Percentiles rank a stretch among this genome's conserved stretches.
Evolutionary conservation across 805 yeast species (phyloP).

Genomic region (Torulaspora microellipsoides): DNA sequence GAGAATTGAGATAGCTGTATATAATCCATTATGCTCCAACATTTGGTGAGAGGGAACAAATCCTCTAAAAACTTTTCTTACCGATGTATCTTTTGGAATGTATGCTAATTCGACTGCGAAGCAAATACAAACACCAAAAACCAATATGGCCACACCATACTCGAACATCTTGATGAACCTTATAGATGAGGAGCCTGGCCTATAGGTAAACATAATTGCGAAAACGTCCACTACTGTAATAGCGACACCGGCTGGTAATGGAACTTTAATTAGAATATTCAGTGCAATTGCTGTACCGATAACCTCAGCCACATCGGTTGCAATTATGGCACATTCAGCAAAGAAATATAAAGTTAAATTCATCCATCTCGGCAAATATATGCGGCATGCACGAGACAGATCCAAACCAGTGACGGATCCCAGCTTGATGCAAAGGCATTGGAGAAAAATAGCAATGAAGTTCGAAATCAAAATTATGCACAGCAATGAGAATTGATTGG

Average conservation of each 20-base stretch:
- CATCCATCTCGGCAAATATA: slow-evolving; percentile 62
- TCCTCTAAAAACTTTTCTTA: slow-evolving; percentile 54
- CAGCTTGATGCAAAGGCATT: slow-evolving; percentile 74
- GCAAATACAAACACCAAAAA: slow-evolving; percentile 69
- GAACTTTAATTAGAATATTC: slow-evolving; percentile 68
- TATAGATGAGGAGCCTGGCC: slow-evolving; percentile 70
- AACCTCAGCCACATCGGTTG: slow-evolving; percentile 92
- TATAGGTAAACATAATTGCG: slow-evolving; percentile 72
- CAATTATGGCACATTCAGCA: slow-evolving; percentile 84
- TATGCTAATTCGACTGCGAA: slow-evolving; percentile 68
- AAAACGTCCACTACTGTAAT: slow-evolving; percentile 78
- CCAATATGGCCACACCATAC: slow-evolving; percentile 64
- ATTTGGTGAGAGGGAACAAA: slow-evolving; percentile 56
- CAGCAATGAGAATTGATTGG: slow-evolving; percentile 65
- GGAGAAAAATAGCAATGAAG: slow-evolving; percentile 76
- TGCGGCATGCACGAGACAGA: slow-evolving; percentile 77
- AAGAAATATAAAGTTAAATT: slow-evolving; percentile 62
- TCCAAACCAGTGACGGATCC: slow-evolving; percentile 90
- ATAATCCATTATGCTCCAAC: slow-evolving; percentile 59
- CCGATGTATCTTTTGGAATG: slow-evolving; percentile 44
- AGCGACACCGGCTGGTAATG: slow-evolving; percentile 72
- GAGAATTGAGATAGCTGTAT: slow-evolving; percentile 71
- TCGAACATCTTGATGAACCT: slow-evolving; percentile 72
- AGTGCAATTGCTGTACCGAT: slow-evolving; percentile 89
- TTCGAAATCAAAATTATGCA: slow-evolving; percentile 75